phyloP scores from a whole-genome alignment of 257 asterid genomes.

The Solanum appendiculatum region DNA sequence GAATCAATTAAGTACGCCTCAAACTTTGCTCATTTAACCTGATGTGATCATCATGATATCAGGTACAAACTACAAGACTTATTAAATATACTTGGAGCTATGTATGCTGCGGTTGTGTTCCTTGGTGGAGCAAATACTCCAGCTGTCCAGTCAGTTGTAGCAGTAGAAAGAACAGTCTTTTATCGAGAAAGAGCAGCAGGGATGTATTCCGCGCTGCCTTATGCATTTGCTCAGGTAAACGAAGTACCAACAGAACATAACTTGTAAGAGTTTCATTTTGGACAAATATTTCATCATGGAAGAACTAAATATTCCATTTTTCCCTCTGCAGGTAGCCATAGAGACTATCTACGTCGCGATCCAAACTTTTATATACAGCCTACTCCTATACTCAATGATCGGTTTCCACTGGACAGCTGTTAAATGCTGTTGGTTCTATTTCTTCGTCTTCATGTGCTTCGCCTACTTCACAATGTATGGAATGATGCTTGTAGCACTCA shows the following conservation, averaged over 20 bases:
- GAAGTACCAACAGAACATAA: neutral
- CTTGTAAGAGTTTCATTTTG: neutral
- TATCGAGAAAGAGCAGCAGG: neutral
- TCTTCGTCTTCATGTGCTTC: slow-evolving; percentile 65
- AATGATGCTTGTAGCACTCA: slow-evolving; percentile 81
- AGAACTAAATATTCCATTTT: neutral
- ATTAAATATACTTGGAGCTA: slow-evolving; percentile 15
- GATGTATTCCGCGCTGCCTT: neutral
- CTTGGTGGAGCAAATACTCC: slow-evolving; percentile 19
- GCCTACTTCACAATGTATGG: slow-evolving; percentile 67
- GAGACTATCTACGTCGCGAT: slow-evolving; percentile 45
- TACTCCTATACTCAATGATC: slow-evolving; percentile 67
- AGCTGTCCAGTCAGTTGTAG: slow-evolving; percentile 19
- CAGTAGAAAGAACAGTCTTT: slow-evolving; percentile 11
- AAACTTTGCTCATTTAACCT: neutral
- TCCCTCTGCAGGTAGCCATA: slow-evolving; percentile 45
- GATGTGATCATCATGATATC: neutral
- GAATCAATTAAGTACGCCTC: neutral
- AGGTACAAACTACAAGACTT: slow-evolving; percentile 15
- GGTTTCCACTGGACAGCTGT: slow-evolving; percentile 59
- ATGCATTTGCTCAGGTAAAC: slow-evolving; percentile 49
- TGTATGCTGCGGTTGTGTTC: slow-evolving; percentile 20
- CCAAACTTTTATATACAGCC: slow-evolving; percentile 65
- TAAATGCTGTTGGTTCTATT: slow-evolving; percentile 64
- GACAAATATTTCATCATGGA: neutral